Conservation (phyloP, 805 yeast species). For the Saturnispora sanitii region DNA sequence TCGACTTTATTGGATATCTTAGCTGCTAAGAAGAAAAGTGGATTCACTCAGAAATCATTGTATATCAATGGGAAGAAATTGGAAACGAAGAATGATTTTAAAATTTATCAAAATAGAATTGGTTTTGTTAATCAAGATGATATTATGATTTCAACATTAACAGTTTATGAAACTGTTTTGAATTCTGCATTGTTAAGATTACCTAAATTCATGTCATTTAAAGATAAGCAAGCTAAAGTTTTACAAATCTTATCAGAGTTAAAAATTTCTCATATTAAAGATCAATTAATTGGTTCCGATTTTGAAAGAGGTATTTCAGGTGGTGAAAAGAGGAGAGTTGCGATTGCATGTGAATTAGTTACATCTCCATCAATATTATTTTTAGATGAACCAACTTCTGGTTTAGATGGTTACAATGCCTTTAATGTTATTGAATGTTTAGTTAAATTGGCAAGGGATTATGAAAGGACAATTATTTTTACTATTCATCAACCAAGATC, state of each 20-base stretch:
- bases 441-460: conserved; percentile 67
- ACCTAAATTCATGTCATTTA: conserved; percentile 68
- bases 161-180: conserved; percentile 91
- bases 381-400: conserved; percentile 91
- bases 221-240: conserved; percentile 69
- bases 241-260: conserved; percentile 77
- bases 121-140: conserved; percentile 98
- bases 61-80: conserved; percentile 61
- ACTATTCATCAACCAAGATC: conserved; percentile 97
- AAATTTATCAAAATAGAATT: conserved; percentile 52
- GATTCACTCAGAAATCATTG: conserved; percentile 55
- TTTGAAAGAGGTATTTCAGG: conserved; percentile 88
- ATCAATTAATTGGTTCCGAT: conserved; percentile 80
- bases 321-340: conserved; percentile 85
- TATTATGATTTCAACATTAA: conserved; percentile 77
- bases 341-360: conserved; percentile 87
- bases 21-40: conserved; percentile 81
- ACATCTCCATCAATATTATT: conserved; percentile 79
- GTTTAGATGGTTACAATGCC: conserved; percentile 90
- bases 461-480: conserved; percentile 79
- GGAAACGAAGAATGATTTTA: conserved; percentile 20
- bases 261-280: conserved; percentile 73
- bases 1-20: conserved; percentile 87
- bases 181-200: conserved; percentile 84
- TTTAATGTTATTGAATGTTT: conserved; percentile 80